Evolutionary conservation across 352 stramenopile species (phyloP), one percentile per base, ranked within the genome.

Genomic region (Pythium monospermum): DNA sequence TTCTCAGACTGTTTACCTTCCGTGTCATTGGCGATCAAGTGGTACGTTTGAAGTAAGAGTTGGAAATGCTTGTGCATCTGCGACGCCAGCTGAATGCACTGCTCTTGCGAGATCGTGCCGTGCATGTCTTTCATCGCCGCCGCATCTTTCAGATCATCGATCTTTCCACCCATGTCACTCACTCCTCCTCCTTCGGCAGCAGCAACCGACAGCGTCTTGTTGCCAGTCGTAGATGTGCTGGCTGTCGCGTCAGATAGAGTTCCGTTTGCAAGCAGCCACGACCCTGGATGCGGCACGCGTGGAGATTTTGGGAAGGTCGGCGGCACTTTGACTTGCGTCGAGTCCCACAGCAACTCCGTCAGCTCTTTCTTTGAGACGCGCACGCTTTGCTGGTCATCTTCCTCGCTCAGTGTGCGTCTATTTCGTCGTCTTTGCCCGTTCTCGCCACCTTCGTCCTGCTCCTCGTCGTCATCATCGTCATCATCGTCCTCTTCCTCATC

Each of bases 1-100:
- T 8, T 13, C 13, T 35, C 30, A 35, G 7, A 16, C 48, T 8
- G 37, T 11, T 12, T 43, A 6, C 16, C 37, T n/a, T 43, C 8
- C 18, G 37, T 43, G 8, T 53, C 38, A 54, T 25, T 68, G 3
- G 62, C 44, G 27, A 87, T 54, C 37, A 87, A 23, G 57, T 88
- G 69, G 52, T 83, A 83, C 23, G 67, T 89, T 59, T 91, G 77
- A 16, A 91, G 49, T 44, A 94, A 33, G 6, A 94, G 63, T 57
- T 94, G 83, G 23, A 91, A 67, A 57, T 94, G 83, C 31, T 94
- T 94, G 61, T 94, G 83, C 76, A 94, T 91, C 42, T 94, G 83
- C 4, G 83, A 94, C 1, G 83, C 78, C 32, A 94, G 36, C 53
- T 91, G 80, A 45, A 91, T 80, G 35, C 83, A 90, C 51, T 92